Percentiles rank a stretch among this genome's conserved stretches.
phyloP scores from a whole-genome alignment of 2,329 filamentous ascomycete genomes.

The Cordyceps farinosa region DNA sequence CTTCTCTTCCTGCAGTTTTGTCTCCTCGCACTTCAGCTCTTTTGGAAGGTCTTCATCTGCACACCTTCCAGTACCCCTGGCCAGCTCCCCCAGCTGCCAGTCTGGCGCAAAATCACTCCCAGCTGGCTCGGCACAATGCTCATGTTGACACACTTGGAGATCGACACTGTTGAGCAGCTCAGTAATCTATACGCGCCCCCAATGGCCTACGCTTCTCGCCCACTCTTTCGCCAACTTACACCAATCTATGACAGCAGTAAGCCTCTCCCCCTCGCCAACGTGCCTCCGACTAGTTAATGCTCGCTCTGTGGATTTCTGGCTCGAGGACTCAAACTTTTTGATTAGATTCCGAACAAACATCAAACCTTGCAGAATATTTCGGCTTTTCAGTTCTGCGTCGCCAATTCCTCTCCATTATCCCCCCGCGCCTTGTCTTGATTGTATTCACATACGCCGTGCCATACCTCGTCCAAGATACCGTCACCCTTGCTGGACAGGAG shows the following conservation, averaged over 20 bases:
- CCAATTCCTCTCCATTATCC: neutral
- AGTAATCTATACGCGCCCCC: neutral
- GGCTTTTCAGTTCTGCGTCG: neutral
- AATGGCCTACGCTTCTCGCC: neutral
- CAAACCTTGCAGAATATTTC: neutral
- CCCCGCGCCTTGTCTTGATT: neutral
- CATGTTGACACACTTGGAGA: neutral
- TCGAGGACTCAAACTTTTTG: neutral
- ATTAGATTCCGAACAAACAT: neutral
- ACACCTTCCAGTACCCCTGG: neutral
- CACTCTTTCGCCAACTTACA: neutral
- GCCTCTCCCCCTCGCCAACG: neutral
- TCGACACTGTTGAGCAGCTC: neutral
- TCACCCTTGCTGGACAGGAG: neutral
- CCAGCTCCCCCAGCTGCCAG: neutral
- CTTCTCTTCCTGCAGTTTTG: neutral
- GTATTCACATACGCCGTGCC: neutral
- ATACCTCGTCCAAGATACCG: neutral
- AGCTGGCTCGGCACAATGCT: neutral
- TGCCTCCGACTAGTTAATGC: neutral
- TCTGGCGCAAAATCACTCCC: neutral
- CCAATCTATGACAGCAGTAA: neutral
- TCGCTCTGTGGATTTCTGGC: neutral
- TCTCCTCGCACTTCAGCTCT: neutral
- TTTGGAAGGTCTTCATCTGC: neutral